Conservation (phyloP, 225 moss, liverwort and hornwort genomes). For the Polytrichum formosum region DNA sequence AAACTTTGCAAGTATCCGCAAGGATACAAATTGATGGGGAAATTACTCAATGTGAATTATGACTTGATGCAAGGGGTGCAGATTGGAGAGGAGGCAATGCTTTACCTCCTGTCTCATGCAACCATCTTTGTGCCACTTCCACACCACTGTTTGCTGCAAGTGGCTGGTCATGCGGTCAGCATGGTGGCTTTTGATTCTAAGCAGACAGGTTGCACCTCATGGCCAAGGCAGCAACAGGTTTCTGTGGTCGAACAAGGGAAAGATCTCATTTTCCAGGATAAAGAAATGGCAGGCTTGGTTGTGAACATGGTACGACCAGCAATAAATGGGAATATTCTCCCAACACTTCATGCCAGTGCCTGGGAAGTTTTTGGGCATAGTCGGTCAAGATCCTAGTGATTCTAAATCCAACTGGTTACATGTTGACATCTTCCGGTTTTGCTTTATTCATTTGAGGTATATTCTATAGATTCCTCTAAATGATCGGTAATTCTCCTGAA, state of each 20-base stretch:
- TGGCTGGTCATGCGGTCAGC: slow-evolving; percentile 61
- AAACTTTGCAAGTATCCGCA: too few relatives aligned
- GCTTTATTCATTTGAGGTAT: too few relatives aligned
- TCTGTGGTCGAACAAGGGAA: slow-evolving; percentile 8
- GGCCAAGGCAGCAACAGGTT: slow-evolving; percentile 9
- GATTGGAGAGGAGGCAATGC: slow-evolving; percentile 92
- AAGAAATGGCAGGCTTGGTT: slow-evolving; percentile 14
- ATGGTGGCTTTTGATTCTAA: slow-evolving; percentile 25
- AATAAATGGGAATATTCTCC: not conserved
- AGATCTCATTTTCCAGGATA: not conserved
- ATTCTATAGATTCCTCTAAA: too few relatives aligned
- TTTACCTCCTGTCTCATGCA: slow-evolving; percentile 72
- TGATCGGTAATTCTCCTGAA: too few relatives aligned
- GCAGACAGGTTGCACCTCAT: slow-evolving; percentile 18
- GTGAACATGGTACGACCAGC: slow-evolving; percentile 12
- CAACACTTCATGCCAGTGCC: too few relatives aligned
- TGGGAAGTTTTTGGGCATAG: too few relatives aligned
- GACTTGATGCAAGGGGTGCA: slow-evolving; percentile 34
- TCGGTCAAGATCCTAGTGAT: too few relatives aligned
- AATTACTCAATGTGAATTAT: slow-evolving; percentile 12
- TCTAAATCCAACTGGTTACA: too few relatives aligned
- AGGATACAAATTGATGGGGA: not conserved
- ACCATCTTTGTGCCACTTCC: slow-evolving; percentile 80
- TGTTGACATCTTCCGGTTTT: too few relatives aligned
- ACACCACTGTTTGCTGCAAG: slow-evolving; percentile 81